These are phyloP conservation scores for Backusella morwellensis DNA, from an alignment of 192 early-diverging fungal genomes.

Conservation along the genomic window DNA sequence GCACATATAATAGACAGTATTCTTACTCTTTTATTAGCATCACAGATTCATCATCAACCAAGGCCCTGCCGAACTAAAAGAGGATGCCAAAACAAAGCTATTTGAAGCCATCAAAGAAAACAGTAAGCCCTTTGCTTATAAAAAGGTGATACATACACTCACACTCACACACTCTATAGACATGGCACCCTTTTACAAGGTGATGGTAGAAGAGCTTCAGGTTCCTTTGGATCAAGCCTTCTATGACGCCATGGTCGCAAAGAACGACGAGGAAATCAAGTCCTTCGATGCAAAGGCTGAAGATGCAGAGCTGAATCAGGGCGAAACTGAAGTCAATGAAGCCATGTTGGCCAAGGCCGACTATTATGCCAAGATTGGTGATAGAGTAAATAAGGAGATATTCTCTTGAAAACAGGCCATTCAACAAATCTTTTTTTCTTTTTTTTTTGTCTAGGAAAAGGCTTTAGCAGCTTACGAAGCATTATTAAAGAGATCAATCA, in stretches of 20 bases:
- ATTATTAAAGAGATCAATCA: conserved; percentile 85
- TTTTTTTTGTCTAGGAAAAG: conserved; percentile 65
- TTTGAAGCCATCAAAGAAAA: conserved; percentile 76
- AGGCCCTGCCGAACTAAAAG: conserved; percentile 67
- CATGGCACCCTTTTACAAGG: conserved; percentile 84
- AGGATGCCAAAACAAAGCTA: conserved; percentile 67
- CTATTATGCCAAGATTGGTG: conserved; percentile 90
- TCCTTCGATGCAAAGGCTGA: conserved; percentile 79
- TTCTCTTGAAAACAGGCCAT: too few species aligned
- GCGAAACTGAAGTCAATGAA: conserved; percentile 90
- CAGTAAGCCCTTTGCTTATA: conserved; percentile 51
- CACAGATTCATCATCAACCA: conserved; percentile 75
- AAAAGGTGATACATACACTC: background rate
- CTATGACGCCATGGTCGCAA: conserved; percentile 52
- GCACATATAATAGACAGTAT: too few species aligned
- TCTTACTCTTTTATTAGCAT: conserved; percentile 37
- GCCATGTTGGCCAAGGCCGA: conserved; percentile 87
- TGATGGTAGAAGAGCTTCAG: conserved; percentile 61
- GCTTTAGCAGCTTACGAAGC: conserved; percentile 81
- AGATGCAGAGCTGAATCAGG: conserved; percentile 91
- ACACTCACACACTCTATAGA: conserved; percentile 39
- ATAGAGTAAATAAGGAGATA: conserved; percentile 60
- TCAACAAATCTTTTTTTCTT: too few species aligned
- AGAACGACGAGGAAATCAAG: conserved; percentile 76
- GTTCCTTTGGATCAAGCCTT: conserved; percentile 56